phyloP scores from a whole-genome alignment of 2,329 filamentous ascomycete species.

The Gremmenia infestans region DNA sequence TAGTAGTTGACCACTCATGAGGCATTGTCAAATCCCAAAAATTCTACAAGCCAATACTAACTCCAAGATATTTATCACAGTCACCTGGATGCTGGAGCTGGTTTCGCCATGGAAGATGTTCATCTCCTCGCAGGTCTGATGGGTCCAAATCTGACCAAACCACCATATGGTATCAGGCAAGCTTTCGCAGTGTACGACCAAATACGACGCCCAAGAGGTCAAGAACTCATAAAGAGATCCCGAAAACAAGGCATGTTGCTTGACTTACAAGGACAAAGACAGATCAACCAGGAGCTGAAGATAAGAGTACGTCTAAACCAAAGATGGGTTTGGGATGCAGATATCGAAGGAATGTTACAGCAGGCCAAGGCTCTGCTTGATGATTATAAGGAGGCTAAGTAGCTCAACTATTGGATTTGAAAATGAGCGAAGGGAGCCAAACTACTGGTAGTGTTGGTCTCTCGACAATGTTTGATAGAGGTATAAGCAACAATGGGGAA shows the following conservation, averaged over 20 bases:
- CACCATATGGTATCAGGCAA: conserved; percentile 23
- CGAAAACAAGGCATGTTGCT: conserved; percentile 30
- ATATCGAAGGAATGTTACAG: conserved; percentile 14
- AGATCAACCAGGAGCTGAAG: conserved; percentile 6
- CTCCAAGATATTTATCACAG: too few species aligned
- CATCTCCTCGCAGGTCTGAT: conserved; percentile 50
- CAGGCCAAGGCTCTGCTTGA: conserved; percentile 1
- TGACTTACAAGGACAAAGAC: conserved; percentile 6
- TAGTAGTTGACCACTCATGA: too few species aligned
- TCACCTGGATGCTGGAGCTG: conserved; percentile 49
- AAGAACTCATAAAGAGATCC: conserved; percentile 37
- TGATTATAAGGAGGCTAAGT: neutral
- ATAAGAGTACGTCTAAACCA: conserved; percentile 3
- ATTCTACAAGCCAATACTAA: too few species aligned
- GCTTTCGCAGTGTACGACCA: conserved; percentile 37
- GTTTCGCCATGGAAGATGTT: conserved; percentile 52
- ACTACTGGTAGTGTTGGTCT: too few species aligned
- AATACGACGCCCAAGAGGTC: conserved; percentile 35
- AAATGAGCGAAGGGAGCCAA: neutral
- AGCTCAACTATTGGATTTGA: neutral
- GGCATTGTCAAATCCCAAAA: too few species aligned
- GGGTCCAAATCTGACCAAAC: conserved; percentile 31
- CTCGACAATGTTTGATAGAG: too few species aligned
- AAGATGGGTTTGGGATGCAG: conserved; percentile 19
- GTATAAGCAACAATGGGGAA: too few species aligned